phyloP scores from a whole-genome alignment of 148 eudicot species.

The Dianthus caryophyllus region DNA sequence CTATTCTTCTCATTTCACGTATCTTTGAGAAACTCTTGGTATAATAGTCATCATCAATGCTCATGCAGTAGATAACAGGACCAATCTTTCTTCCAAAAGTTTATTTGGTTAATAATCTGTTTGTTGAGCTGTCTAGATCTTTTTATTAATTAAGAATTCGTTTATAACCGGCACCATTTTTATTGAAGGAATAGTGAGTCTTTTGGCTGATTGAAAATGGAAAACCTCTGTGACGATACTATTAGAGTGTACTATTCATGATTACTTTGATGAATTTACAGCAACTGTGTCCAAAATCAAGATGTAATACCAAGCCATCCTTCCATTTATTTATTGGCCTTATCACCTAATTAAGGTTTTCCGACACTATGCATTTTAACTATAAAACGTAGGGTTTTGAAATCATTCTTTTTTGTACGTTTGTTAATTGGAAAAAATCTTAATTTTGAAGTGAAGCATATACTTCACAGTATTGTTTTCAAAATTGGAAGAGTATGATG shows the following conservation, averaged over 20 bases:
- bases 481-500: no score
- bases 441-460: no score
- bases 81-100: neutral
- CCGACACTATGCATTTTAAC: neutral
- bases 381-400: no score
- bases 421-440: no score
- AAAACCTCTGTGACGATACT: no score
- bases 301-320: neutral
- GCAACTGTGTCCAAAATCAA: neutral
- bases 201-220: no score
- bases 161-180: neutral
- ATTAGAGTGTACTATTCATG: neutral
- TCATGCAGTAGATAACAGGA: neutral
- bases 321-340: neutral
- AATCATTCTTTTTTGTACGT: no score
- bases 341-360: neutral
- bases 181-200: neutral
- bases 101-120: neutral
- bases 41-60: no score
- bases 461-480: no score
- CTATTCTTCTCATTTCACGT: constrained; percentile 4
- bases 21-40: no score
- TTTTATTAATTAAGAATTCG: neutral
- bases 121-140: neutral
- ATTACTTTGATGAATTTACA: neutral